Percentiles rank a stretch among this genome's conserved stretches.
phyloP scores from a whole-genome alignment of 208 protist genomes.

The Trypanosoma scelopori region DNA sequence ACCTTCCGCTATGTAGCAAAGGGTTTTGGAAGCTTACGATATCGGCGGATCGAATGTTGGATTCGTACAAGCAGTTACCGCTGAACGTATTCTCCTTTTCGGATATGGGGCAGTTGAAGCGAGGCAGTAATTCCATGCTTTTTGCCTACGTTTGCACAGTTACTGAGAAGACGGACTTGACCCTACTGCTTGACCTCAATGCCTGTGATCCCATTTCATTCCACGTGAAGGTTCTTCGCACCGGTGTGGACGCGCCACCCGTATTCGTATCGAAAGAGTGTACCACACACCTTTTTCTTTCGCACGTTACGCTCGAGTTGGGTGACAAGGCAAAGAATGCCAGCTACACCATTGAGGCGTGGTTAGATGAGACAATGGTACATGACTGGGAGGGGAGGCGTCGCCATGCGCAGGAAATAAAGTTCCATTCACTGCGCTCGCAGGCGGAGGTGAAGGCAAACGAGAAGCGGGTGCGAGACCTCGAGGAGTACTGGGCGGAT shows the following conservation, averaged over 20 bases:
- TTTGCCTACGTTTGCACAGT: slow-evolving; percentile 62
- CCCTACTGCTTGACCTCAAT: slow-evolving; percentile 43
- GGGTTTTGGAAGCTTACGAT: slow-evolving; percentile 66
- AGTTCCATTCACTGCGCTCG: slow-evolving; percentile 33
- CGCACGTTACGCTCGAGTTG: slow-evolving; percentile 49
- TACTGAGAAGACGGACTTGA: slow-evolving; percentile 55
- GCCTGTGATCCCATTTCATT: slow-evolving; percentile 48
- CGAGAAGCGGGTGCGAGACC: slow-evolving; percentile 25
- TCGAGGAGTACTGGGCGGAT: slow-evolving; percentile 39
- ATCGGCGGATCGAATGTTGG: slow-evolving; percentile 51
- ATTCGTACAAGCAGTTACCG: slow-evolving; percentile 47
- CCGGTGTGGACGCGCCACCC: slow-evolving; percentile 20
- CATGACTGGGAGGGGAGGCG: slow-evolving; percentile 58
- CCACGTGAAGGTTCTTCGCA: slow-evolving; percentile 32
- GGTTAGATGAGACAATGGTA: slow-evolving; percentile 41
- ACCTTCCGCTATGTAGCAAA: slow-evolving; percentile 28
- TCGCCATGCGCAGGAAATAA: slow-evolving; percentile 45
- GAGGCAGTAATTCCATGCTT: slow-evolving; percentile 55
- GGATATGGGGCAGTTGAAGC: slow-evolving; percentile 45
- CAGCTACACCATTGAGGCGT: slow-evolving; percentile 59
- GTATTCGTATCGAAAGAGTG: slow-evolving; percentile 30
- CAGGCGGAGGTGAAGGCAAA: slow-evolving; percentile 33
- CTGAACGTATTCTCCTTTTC: slow-evolving; percentile 38
- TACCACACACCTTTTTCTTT: slow-evolving; percentile 51
- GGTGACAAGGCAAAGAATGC: slow-evolving; percentile 22